Percentiles rank a stretch among this genome's conserved stretches.
Conservation (phyloP, 768 basidiomycete genomes). For the Lentinula detonsa region DNA sequence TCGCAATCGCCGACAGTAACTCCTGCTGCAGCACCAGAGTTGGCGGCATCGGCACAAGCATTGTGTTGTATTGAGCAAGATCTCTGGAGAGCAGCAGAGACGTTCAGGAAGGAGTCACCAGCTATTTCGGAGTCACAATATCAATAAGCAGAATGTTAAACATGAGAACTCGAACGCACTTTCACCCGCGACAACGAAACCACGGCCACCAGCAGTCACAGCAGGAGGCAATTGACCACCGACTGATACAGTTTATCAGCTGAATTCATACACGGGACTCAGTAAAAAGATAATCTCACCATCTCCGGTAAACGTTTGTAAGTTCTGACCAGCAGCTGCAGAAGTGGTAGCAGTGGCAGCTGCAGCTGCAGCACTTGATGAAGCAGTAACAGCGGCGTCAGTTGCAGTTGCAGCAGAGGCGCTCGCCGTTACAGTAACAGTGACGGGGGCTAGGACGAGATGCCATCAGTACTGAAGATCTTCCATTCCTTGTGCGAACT, state of each 20-base stretch:
- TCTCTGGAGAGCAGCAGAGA: constrained; percentile 43
- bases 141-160: not conserved
- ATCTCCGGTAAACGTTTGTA: constrained; percentile 47
- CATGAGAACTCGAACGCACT: not conserved
- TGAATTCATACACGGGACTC: not conserved
- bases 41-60: constrained; percentile 44
- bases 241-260: constrained; percentile 17
- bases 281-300: constrained; percentile 23
- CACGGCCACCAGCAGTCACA: constrained; percentile 37
- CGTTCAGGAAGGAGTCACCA: constrained; percentile 38
- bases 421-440: constrained; percentile 13
- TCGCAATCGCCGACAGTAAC: constrained; percentile 29
- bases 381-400: constrained; percentile 9
- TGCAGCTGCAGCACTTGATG: constrained; percentile 12
- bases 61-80: constrained; percentile 46
- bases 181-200: constrained; percentile 37
- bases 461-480: not conserved
- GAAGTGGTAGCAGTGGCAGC: constrained; percentile 1
- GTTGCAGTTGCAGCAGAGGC: constrained; percentile 11
- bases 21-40: constrained; percentile 32
- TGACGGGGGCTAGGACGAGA: not conserved
- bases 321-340: constrained; percentile 10
- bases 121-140: not conserved
- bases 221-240: constrained; percentile 38
- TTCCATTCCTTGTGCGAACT: not conserved